Evolutionary conservation across 75 land plant genomes (phyloP).

Genomic region (Chamaecyparis obtusa): DNA sequence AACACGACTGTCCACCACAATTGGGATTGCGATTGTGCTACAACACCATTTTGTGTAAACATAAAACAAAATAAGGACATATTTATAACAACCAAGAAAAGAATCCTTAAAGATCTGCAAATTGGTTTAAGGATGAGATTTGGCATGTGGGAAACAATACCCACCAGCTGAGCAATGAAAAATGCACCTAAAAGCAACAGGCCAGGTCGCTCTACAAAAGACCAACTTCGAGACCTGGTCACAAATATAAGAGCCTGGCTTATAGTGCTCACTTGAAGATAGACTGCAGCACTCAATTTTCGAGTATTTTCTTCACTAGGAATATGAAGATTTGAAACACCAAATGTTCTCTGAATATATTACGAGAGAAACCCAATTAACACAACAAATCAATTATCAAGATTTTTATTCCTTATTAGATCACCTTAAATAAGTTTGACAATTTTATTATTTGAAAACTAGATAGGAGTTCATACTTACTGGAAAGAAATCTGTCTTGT

Average conservation of each 20-base stretch:
- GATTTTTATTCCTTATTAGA: neutral
- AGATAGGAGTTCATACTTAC: conserved; percentile 18
- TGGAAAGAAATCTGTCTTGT: conserved; percentile 40
- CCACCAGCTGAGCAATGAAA: conserved; percentile 64
- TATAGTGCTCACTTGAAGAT: conserved; percentile 81
- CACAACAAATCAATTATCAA: conserved; percentile 2
- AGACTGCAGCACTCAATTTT: conserved; percentile 16
- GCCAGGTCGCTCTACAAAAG: conserved; percentile 68
- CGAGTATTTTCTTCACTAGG: conserved; percentile 13
- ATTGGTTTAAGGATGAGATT: neutral
- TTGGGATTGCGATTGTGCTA: neutral
- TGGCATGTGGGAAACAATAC: neutral
- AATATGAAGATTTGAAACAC: conserved; percentile 7
- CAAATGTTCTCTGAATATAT: conserved; percentile 4
- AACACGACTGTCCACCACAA: neutral
- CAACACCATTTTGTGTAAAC: neutral
- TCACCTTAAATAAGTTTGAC: neutral
- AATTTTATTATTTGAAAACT: neutral
- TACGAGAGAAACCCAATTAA: neutral
- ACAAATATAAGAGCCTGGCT: conserved; percentile 86
- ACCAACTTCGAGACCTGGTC: conserved; percentile 74
- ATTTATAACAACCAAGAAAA: neutral
- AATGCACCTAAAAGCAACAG: conserved; percentile 56
- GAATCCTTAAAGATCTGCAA: neutral
- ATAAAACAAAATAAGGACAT: neutral